phyloP scores from a whole-genome alignment of 208 protist species.

The Leishmania mexicana region DNA sequence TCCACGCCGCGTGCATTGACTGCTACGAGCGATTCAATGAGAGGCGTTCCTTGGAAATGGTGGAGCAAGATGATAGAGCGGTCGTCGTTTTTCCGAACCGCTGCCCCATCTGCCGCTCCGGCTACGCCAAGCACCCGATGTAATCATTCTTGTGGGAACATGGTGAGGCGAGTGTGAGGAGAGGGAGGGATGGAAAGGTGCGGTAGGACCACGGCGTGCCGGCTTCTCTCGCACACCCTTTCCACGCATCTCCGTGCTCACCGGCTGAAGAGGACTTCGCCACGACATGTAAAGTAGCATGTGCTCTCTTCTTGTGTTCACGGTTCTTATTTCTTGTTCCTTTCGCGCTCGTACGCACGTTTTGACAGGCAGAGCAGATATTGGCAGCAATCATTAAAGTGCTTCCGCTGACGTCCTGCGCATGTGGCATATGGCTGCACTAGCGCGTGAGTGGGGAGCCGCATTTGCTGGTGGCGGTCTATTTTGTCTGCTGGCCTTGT shows the following conservation, averaged over 20 bases:
- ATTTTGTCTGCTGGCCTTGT: not conserved
- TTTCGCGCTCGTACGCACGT: not conserved
- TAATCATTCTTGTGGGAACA: constrained; percentile 18
- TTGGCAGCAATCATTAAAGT: not conserved
- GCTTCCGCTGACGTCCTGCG: too few species aligned
- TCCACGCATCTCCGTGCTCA: not conserved
- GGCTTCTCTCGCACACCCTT: not conserved
- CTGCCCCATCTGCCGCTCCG: constrained; percentile 81
- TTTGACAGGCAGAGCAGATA: not conserved
- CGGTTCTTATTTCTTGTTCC: too few species aligned
- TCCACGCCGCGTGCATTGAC: constrained; percentile 72
- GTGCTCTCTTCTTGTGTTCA: not conserved
- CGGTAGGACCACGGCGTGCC: not conserved
- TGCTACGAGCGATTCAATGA: constrained; percentile 80
- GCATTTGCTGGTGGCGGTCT: not conserved
- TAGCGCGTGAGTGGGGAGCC: not conserved
- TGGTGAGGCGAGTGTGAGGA: not conserved
- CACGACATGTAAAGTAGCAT: not conserved
- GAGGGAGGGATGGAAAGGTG: not conserved
- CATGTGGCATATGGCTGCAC: not conserved
- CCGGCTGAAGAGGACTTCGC: not conserved
- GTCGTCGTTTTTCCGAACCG: constrained; percentile 24
- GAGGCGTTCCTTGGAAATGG: constrained; percentile 34
- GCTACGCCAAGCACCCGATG: constrained; percentile 75
- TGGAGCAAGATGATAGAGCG: not conserved